phyloP scores from a whole-genome alignment of 2,329 filamentous ascomycete species.

The Hypomyces rosellus region DNA sequence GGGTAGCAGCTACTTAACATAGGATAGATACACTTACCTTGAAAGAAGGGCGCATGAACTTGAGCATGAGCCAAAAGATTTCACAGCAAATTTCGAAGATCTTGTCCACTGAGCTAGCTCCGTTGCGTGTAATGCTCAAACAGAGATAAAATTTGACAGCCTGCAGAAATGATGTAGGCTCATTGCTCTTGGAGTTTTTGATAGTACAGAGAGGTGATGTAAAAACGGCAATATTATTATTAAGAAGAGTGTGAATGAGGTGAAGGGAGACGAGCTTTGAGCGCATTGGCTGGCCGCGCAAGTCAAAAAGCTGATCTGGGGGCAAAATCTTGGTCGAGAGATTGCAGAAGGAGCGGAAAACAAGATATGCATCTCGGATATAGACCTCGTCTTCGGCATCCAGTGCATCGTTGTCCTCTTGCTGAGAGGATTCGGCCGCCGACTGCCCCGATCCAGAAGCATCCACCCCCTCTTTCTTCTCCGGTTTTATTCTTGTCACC shows the following conservation, averaged over 20 bases:
- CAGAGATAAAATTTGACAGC: conserved; percentile 97
- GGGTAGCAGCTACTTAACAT: not conserved
- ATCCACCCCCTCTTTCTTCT: conserved; percentile 32
- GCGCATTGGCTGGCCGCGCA: conserved; percentile 92
- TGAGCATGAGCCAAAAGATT: conserved; percentile 97
- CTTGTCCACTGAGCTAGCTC: conserved; percentile 81
- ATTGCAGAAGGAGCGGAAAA: conserved; percentile 97
- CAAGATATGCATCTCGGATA: conserved; percentile 92
- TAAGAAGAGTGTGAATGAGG: conserved; percentile 88
- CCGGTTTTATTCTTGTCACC: conserved; percentile 54
- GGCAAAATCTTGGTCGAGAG: conserved; percentile 87
- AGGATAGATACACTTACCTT: conserved; percentile 53
- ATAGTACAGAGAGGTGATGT: conserved; percentile 89
- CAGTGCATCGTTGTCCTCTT: conserved; percentile 53
- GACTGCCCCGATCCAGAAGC: conserved; percentile 48
- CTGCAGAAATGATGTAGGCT: conserved; percentile 84
- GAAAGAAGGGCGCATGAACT: conserved; percentile 85
- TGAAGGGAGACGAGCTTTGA: conserved; percentile 94
- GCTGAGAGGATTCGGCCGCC: conserved; percentile 45
- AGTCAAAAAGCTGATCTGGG: conserved; percentile 84
- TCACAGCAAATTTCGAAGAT: conserved; percentile 96
- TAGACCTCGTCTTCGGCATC: conserved; percentile 89
- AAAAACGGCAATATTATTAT: conserved; percentile 89
- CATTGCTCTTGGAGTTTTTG: conserved; percentile 80
- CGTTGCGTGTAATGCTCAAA: conserved; percentile 89